Evolutionary conservation across 1,284 basidiomycete species (phyloP), one percentile per base, ranked within the genome.

Genomic region (Tilletia horrida): DNA sequence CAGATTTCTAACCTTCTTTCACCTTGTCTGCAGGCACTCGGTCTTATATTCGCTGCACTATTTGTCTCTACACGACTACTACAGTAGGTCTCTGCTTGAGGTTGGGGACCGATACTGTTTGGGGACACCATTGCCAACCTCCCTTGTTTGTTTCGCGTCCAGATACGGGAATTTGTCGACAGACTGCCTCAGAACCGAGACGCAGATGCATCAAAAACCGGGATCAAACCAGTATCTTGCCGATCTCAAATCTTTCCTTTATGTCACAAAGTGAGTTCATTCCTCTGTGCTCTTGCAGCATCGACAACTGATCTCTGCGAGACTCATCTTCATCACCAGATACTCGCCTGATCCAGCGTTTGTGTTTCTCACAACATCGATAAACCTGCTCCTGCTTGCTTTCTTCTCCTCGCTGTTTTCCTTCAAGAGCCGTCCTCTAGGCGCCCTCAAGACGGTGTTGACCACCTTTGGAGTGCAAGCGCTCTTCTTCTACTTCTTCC

Each of bases 341-440:
- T 77, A 77, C 35, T 73, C 73, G 1, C 76, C 76, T 3, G 69
- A 67, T 44, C 72, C 74, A 14, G 63, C 74, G 18, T 77, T 73
- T 59, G 70, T 75, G 59, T 69, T 69, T 13, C 50, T 73, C 0
- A 74, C 76, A 3, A 67, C 74, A 63, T 64, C 74, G 44, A 66
- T 50, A 65, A 72, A 73, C 66, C 74, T 76, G 50, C 61, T 62
- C 9, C 67, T 77, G 7, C 66, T 77, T 1, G 72, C 71, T 2
- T 21, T 73, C 52, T 76, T 77, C 63, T 67, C 67, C 44, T 63
- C 64, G n/a, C 62, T 73, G 7, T 69, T 73, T 0, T 55, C 71
- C 1, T 13, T 1, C 3, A 11, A 62, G 6, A 3, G 66, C 69
- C 3, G 63, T 21, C 14, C 9, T 29, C 27, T 59, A 3, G 14